Base-by-base conservation (phyloP, 78 protist species). In the Creolimax fragrantissima region DNA sequence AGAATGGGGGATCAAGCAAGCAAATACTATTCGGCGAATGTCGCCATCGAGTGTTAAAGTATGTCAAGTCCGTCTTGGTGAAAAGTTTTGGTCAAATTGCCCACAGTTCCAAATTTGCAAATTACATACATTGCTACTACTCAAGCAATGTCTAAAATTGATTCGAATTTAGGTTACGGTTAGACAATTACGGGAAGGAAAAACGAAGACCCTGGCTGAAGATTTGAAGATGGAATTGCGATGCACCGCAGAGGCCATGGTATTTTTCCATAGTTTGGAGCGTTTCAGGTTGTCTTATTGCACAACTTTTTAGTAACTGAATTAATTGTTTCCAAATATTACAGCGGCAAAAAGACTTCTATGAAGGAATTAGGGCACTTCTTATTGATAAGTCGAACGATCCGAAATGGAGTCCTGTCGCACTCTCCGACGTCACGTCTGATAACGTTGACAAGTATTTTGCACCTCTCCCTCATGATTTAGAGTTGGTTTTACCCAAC, bases 281-380 rank as follows among this genome's bases (percentile, higher is more conserved):
- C 0, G 11, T 32, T 24, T 32, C 74, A 17, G 11, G 1, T 32
- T 58, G 24, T 58, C 24, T 24, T 58, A 24, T 58, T 24, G 39
- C 24, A 58, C 1, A 1, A 17, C 74, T 58, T 58, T 58, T 17
- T 58, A 58, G 24, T 58, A n/a, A n/a, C n/a, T n/a, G n/a, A n/a
- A n/a, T n/a, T n/a, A n/a, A n/a, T n/a, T n/a, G n/a, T n/a, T n/a
- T n/a, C n/a, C n/a, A n/a, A n/a, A n/a, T n/a, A n/a, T n/a, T 24
- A 58, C 74, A 58, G 74, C 74, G 35, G 42, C n/a, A 39, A 7
- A n/a, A 17, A 47, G 92, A 90, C 92, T 90, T 90, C 41, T 36
- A 35, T 66, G 92, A 90, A 66, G 92, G 92, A 41, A 66, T 90
- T 7, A 66, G 92, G 4, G 85, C 92, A 5, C 81, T 74, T 3